A percentile compares a stretch with the other conserved stretches of the same genome.
phyloP scores from a whole-genome alignment of 495 filamentous ascomycete species.

The Annulohypoxylon moriforme region DNA sequence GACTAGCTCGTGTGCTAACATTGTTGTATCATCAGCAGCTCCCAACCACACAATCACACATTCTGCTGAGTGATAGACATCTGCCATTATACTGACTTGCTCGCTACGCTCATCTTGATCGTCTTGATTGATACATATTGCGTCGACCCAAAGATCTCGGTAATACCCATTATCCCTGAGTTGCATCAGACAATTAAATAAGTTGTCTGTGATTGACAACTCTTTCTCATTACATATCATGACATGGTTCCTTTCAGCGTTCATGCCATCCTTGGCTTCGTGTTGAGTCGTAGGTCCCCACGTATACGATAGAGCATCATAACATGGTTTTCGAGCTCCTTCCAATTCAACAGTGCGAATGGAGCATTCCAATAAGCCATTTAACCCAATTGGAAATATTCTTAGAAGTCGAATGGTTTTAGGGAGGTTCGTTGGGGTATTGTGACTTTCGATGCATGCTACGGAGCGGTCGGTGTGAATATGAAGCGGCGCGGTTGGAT shows the following conservation, averaged over 20 bases:
- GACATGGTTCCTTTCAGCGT: neutral
- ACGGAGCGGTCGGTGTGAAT: neutral
- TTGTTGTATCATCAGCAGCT: slow-evolving; percentile 18
- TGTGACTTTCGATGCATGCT: neutral
- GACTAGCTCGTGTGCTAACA: slow-evolving; percentile 31
- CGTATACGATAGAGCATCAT: slow-evolving; percentile 46
- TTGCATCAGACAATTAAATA: slow-evolving; percentile 38
- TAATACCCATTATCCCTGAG: slow-evolving; percentile 16
- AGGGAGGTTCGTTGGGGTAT: neutral
- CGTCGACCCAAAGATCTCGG: slow-evolving; percentile 42
- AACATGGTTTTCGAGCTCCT: neutral
- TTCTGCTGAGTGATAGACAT: slow-evolving; percentile 37
- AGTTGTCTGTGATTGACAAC: slow-evolving; percentile 34
- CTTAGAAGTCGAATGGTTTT: slow-evolving; percentile 34
- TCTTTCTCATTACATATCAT: slow-evolving; percentile 18
- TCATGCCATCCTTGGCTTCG: slow-evolving; percentile 5
- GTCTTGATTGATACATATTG: slow-evolving; percentile 46
- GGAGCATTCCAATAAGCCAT: slow-evolving; percentile 22
- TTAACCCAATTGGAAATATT: slow-evolving; percentile 21
- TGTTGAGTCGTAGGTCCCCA: slow-evolving; percentile 25
- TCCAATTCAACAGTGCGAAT: slow-evolving; percentile 22
- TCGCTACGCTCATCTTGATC: slow-evolving; percentile 35
- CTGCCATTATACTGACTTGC: slow-evolving; percentile 45
- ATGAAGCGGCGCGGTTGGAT: slow-evolving; percentile 25
- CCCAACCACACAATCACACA: slow-evolving; percentile 46